Evolutionary conservation across 2,329 filamentous ascomycete species (phyloP).

Genomic region (Claviceps sp.): DNA sequence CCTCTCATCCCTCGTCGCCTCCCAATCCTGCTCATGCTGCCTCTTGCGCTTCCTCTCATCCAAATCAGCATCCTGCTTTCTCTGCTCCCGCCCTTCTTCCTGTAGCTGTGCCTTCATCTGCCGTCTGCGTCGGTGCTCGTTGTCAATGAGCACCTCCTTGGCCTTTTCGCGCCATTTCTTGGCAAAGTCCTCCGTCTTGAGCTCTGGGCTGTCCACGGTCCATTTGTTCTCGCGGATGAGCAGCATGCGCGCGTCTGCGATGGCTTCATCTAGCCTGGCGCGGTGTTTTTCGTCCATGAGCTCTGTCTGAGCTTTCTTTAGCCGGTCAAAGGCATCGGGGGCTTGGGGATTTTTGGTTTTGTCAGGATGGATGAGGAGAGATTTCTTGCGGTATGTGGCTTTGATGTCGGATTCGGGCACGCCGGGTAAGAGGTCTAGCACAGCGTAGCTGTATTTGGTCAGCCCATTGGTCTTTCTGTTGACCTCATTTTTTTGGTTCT

Average conservation of each 20-base stretch:
- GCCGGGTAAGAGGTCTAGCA: constrained; percentile 89
- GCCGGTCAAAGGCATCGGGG: constrained; percentile 88
- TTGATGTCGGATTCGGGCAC: constrained; percentile 96
- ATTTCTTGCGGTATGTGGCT: constrained; percentile 85
- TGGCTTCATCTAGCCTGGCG: constrained; percentile 77
- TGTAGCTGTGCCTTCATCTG: constrained; percentile 92
- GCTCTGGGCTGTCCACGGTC: constrained; percentile 76
- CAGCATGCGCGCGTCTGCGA: constrained; percentile 89
- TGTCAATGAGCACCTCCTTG: constrained; percentile 79
- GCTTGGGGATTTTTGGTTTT: constrained; percentile 86
- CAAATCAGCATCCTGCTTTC: constrained; percentile 71
- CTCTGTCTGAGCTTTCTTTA: constrained; percentile 86
- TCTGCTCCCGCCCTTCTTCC: constrained; percentile 84
- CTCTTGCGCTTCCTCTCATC: constrained; percentile 73
- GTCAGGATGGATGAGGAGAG: constrained; percentile 96
- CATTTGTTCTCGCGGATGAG: constrained; percentile 91
- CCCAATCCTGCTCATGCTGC: constrained; percentile 91
- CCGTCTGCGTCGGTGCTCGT: constrained; percentile 69
- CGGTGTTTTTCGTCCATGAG: constrained; percentile 93
- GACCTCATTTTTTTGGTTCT: rapidly evolving
- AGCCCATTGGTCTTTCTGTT: background rate
- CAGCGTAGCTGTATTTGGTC: constrained; percentile 53
- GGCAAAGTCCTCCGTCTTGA: constrained; percentile 71
- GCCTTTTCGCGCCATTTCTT: constrained; percentile 83
- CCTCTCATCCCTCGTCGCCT: constrained; percentile 76